phyloP scores from a whole-genome alignment of 352 stramenopile genomes.

The Globisporangium irregulare region DNA sequence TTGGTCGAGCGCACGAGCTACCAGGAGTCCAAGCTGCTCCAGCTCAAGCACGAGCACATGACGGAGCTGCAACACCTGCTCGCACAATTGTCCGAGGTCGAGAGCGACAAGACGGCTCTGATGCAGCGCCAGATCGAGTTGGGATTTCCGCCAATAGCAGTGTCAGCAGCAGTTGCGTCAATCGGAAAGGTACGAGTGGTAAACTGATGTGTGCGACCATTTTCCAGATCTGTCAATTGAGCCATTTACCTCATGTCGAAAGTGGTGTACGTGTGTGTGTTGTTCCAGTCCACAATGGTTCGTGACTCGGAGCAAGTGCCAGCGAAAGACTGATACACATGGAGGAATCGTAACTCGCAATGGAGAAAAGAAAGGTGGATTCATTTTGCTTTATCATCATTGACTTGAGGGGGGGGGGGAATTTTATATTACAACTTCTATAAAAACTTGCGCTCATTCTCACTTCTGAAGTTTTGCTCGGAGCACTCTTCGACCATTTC shows the following conservation, averaged over 20 bases:
- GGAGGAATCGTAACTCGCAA: neutral
- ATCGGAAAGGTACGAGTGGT: constrained; percentile 20
- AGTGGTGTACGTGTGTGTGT: neutral
- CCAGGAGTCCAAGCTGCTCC: constrained; percentile 41
- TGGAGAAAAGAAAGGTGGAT: neutral
- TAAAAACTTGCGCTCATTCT: constrained; percentile 12
- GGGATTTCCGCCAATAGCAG: constrained; percentile 15
- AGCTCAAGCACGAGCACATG: constrained; percentile 57
- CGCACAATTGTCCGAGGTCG: constrained; percentile 52
- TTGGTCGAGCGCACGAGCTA: constrained; percentile 39
- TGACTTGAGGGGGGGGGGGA: neutral
- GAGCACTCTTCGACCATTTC: neutral
- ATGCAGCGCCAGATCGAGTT: constrained; percentile 56
- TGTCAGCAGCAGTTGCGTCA: constrained; percentile 10
- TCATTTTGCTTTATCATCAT: neutral
- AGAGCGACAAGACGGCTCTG: constrained; percentile 66
- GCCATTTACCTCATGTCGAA: neutral
- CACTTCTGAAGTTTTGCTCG: neutral
- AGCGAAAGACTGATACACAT: neutral
- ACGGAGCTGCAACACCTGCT: constrained; percentile 65
- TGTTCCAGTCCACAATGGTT: constrained; percentile 1
- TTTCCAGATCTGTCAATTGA: neutral
- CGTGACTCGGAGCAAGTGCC: constrained; percentile 1
- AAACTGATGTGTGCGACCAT: neutral
- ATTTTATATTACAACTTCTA: constrained; percentile 18